A percentile compares a stretch with the other conserved stretches of the same genome.
Conservation (phyloP, 331 rosid genomes). For the Quercus phellos region DNA sequence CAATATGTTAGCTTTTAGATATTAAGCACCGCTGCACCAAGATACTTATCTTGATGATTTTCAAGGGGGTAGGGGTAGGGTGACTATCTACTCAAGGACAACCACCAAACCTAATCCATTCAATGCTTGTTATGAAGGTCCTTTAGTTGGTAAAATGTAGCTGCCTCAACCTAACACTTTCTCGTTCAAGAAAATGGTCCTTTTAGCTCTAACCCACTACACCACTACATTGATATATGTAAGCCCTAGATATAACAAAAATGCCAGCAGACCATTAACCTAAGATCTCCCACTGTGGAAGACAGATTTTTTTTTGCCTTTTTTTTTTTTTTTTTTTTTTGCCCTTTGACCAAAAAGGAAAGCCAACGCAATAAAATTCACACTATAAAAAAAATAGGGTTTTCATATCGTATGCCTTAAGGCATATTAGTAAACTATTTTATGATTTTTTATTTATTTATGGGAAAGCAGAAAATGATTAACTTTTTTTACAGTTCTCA, state of each 20-base stretch:
- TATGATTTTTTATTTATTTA: too few species aligned
- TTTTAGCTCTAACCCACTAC: background rate
- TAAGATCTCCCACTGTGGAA: background rate
- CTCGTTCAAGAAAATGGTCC: background rate
- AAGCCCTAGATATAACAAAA: background rate
- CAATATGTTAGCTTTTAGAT: background rate
- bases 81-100: slow-evolving; percentile 12
- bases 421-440: too few species aligned
- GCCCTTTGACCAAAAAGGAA: too few species aligned
- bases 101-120: slow-evolving; percentile 24
- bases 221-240: background rate
- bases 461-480: too few species aligned
- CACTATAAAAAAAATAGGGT: too few species aligned
- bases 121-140: background rate
- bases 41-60: background rate
- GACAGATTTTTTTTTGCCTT: background rate
- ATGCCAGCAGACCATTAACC: background rate
- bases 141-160: slow-evolving; percentile 6
- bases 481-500: too few species aligned
- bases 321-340: too few species aligned
- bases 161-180: background rate
- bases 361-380: too few species aligned
- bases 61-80: slow-evolving; percentile 1
- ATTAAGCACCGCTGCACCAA: background rate
- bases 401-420: too few species aligned